Percentiles rank a stretch among this genome's conserved stretches.
Evolutionary conservation across 1,284 basidiomycete genomes (phyloP).

Genomic region (Malassezia psittaci): DNA sequence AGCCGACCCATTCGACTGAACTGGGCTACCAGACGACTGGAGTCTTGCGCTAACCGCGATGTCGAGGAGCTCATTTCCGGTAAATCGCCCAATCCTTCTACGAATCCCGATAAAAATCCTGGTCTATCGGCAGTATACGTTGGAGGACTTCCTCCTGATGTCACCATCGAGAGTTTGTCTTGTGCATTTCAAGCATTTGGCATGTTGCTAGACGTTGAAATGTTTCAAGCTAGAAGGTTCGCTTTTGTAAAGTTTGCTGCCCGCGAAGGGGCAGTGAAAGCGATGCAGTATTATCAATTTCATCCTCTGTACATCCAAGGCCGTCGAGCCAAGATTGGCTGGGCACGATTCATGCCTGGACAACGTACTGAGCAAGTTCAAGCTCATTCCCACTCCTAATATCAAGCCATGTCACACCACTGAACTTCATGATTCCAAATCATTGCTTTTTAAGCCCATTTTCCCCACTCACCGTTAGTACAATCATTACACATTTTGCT

Average conservation of each 20-base stretch:
- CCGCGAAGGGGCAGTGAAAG: not conserved
- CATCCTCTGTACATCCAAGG: constrained; percentile 1
- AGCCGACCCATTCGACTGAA: constrained; percentile 95
- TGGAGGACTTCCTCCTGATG: constrained; percentile 91
- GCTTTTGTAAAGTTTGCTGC: constrained; percentile 12
- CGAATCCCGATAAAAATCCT: constrained; percentile 70
- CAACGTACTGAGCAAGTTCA: too few species aligned
- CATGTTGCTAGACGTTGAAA: constrained; percentile 55
- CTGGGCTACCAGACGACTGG: constrained; percentile 71
- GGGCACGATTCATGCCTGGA: constrained; percentile 4
- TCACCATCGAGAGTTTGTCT: constrained; percentile 86
- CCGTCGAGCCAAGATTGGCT: not conserved
- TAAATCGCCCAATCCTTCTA: not conserved
- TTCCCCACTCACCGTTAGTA: too few species aligned
- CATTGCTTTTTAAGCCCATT: too few species aligned
- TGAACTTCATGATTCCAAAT: too few species aligned
- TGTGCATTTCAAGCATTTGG: constrained; percentile 94
- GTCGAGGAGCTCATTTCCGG: not conserved
- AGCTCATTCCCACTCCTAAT: too few species aligned
- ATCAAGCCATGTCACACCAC: too few species aligned
- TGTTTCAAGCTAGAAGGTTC: constrained; percentile 5
- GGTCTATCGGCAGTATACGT: constrained; percentile 95
- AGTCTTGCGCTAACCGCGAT: not conserved
- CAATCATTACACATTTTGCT: too few species aligned
- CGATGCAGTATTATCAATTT: not conserved